These are phyloP conservation scores for Podaxis sp. DNA, from an alignment of 768 basidiomycete genomes.

Conservation along the genomic window DNA sequence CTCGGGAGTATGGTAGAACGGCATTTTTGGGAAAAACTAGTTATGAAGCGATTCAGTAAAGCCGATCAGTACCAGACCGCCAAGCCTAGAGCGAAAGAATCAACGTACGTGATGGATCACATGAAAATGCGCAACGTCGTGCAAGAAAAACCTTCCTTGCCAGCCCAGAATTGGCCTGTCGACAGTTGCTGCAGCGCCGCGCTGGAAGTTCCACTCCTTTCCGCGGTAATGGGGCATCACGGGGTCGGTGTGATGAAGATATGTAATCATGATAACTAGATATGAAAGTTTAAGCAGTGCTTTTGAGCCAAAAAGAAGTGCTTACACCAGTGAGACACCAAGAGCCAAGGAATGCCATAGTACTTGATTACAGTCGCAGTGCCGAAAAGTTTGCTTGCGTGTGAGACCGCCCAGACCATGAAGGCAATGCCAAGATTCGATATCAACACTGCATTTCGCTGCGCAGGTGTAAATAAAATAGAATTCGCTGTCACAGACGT, in stretches of 20 bases:
- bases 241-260: slow-evolving; percentile 66
- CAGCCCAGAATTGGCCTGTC: slow-evolving; percentile 59
- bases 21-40: slow-evolving; percentile 61
- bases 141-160: slow-evolving; percentile 68
- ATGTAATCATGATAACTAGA: slow-evolving; percentile 53
- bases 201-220: slow-evolving; percentile 57
- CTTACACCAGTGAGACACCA: slow-evolving; percentile 55
- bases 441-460: slow-evolving; percentile 50
- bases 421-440: slow-evolving; percentile 56
- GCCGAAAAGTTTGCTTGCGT: slow-evolving; percentile 37
- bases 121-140: slow-evolving; percentile 63
- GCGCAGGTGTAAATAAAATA: slow-evolving; percentile 51
- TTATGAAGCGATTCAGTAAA: not conserved
- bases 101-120: slow-evolving; percentile 56
- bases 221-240: slow-evolving; percentile 55
- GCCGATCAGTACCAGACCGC: not conserved
- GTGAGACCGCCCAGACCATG: slow-evolving; percentile 41
- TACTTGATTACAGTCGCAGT: slow-evolving; percentile 41
- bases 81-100: not conserved
- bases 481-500: slow-evolving; percentile 42
- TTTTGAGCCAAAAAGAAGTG: not conserved
- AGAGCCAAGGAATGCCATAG: slow-evolving; percentile 55
- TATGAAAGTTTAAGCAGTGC: not conserved
- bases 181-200: slow-evolving; percentile 60
- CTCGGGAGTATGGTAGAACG: slow-evolving; percentile 54